A percentile compares a stretch with the other conserved stretches of the same genome.
Conservation (phyloP, 2,329 filamentous ascomycete genomes). For the Didymella glomerata region DNA sequence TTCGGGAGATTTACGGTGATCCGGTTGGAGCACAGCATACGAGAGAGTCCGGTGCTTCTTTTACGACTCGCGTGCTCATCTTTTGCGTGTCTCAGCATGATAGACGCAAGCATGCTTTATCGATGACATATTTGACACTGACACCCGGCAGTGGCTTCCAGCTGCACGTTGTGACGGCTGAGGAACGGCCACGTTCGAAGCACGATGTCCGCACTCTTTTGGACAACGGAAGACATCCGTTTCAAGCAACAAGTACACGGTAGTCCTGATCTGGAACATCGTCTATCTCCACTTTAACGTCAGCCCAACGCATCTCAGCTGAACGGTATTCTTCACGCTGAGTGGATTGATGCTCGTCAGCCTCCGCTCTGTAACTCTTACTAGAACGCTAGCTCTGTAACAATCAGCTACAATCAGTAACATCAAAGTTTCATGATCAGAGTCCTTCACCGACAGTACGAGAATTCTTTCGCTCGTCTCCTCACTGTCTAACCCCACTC, state of each 20-base stretch:
- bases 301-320: constrained; percentile 32
- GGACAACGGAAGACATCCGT: constrained; percentile 28
- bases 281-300: constrained; percentile 24
- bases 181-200: constrained; percentile 39
- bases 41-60: constrained; percentile 13
- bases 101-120: constrained; percentile 9
- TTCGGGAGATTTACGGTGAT: constrained; percentile 20
- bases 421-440: constrained; percentile 15
- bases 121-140: constrained; percentile 25
- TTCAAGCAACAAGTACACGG: constrained; percentile 15
- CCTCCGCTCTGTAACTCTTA: constrained; percentile 18
- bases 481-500: constrained; percentile 13
- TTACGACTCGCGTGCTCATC: constrained; percentile 16
- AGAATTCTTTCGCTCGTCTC: constrained; percentile 7
- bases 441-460: constrained; percentile 21
- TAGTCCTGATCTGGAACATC: constrained; percentile 29
- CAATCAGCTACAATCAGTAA: constrained; percentile 17
- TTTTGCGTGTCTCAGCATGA: constrained; percentile 1
- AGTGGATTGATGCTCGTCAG: constrained; percentile 15
- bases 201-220: constrained; percentile 2
- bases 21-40: constrained; percentile 21
- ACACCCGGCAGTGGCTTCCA: constrained; percentile 15
- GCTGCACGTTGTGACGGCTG: constrained; percentile 29
- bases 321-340: constrained; percentile 15
- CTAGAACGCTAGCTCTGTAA: constrained; percentile 14